Percentiles rank a stretch among this genome's conserved stretches.
Conservation (phyloP, 1,284 basidiomycete genomes). For the Sporisorium iseilematis-ciliati region DNA sequence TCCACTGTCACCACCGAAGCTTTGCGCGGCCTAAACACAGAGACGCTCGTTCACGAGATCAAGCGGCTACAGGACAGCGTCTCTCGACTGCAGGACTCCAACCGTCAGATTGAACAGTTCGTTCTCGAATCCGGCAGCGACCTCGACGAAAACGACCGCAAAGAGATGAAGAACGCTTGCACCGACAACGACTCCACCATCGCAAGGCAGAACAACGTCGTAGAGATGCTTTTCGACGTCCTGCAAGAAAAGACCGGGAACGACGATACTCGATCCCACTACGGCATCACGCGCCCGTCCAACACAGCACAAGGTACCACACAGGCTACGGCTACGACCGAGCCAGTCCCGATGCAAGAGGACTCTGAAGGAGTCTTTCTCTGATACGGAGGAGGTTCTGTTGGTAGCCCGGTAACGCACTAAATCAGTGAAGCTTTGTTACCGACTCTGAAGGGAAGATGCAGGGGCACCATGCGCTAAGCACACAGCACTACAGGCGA, state of each 20-base stretch:
- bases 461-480: too few species aligned
- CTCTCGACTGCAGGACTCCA: constrained; percentile 31
- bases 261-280: constrained; percentile 20
- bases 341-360: constrained; percentile 32
- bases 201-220: constrained; percentile 38
- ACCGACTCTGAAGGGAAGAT: too few species aligned
- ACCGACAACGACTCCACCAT: constrained; percentile 43
- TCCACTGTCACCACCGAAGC: constrained; percentile 38
- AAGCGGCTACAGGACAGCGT: constrained; percentile 43
- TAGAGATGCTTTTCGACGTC: constrained; percentile 37
- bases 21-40: constrained; percentile 36
- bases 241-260: constrained; percentile 37
- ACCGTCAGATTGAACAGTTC: constrained; percentile 46
- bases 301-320: not conserved
- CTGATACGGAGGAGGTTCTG: not conserved
- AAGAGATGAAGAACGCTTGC: constrained; percentile 43
- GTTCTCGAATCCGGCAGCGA: constrained; percentile 31
- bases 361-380: constrained; percentile 42
- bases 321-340: not conserved
- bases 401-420: not conserved
- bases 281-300: constrained; percentile 29
- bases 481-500: not conserved
- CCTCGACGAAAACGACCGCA: constrained; percentile 26
- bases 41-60: constrained; percentile 49
- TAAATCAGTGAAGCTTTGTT: not conserved